phyloP scores from a whole-genome alignment of 148 eudicot species.

The Pharnaceum exiguum region DNA sequence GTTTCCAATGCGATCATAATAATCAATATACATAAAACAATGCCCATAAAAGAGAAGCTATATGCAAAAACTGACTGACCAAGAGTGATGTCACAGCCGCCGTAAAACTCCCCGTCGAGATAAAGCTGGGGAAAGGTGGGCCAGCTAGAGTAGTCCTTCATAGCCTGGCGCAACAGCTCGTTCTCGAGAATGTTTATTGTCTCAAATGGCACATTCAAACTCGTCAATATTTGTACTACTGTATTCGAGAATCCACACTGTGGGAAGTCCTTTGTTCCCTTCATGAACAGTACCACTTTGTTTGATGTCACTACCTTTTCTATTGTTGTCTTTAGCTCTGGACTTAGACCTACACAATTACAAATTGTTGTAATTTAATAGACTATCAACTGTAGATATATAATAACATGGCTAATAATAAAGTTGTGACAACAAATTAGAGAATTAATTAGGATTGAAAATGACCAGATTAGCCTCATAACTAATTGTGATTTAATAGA shows the following conservation, averaged over 20 bases:
- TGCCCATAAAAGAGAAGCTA: not conserved
- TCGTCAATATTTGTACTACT: constrained; percentile 76
- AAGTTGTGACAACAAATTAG: too few species aligned
- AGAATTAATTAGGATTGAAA: too few species aligned
- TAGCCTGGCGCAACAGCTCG: constrained; percentile 75
- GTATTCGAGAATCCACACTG: constrained; percentile 94
- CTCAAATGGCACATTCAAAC: constrained; percentile 73
- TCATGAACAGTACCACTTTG: constrained; percentile 87
- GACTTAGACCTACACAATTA: constrained; percentile 62
- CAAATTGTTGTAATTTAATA: too few species aligned
- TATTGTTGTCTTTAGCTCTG: constrained; percentile 74
- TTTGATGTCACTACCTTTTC: constrained; percentile 83
- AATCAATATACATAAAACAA: not conserved
- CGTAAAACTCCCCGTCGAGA: constrained; percentile 92
- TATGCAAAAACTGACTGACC: constrained; percentile 40
- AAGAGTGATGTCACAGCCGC: constrained; percentile 94
- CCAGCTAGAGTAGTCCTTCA: constrained; percentile 97
- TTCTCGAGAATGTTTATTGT: constrained; percentile 81
- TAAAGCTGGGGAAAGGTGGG: constrained; percentile 98
- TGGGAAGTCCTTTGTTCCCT: constrained; percentile 92
- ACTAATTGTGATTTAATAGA: too few species aligned
- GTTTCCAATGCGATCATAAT: too few species aligned
- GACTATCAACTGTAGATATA: too few species aligned
- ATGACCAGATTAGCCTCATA: not conserved
- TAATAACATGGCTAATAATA: too few species aligned